A percentile compares a stretch with the other conserved stretches of the same genome.
phyloP scores from a whole-genome alignment of 768 basidiomycete species.

The Psilocybe subaeruginosa region DNA sequence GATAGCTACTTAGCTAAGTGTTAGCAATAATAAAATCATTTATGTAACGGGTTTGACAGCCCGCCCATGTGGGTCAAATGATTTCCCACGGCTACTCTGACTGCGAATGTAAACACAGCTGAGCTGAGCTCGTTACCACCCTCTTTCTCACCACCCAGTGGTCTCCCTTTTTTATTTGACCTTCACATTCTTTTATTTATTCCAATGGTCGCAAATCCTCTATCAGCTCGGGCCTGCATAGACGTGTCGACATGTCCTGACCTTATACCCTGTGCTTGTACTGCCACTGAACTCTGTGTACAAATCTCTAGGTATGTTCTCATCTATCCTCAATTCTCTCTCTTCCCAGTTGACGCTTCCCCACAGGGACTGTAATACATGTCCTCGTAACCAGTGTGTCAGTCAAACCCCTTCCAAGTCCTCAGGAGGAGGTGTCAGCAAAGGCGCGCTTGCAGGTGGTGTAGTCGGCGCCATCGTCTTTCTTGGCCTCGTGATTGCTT shows the following conservation, averaged over 20 bases:
- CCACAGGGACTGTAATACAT: slow-evolving; percentile 65
- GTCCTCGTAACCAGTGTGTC: slow-evolving; percentile 57
- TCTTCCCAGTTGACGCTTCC: slow-evolving; percentile 10
- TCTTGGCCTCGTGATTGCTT: slow-evolving; percentile 50
- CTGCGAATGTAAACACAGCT: slow-evolving; percentile 12
- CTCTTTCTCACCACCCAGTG: slow-evolving; percentile 20
- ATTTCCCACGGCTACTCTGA: slow-evolving; percentile 21
- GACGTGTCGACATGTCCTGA: slow-evolving; percentile 55
- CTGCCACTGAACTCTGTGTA: slow-evolving; percentile 57
- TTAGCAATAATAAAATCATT: not conserved
- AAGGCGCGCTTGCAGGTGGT: slow-evolving; percentile 76
- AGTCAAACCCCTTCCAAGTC: slow-evolving; percentile 22
- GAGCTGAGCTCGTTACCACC: slow-evolving; percentile 18
- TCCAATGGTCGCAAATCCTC: slow-evolving; percentile 40
- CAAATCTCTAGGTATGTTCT: slow-evolving; percentile 58
- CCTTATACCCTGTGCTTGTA: slow-evolving; percentile 58
- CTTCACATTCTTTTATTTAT: slow-evolving; percentile 33
- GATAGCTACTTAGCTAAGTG: not conserved
- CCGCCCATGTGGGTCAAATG: slow-evolving; percentile 1
- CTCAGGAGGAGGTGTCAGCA: slow-evolving; percentile 49
- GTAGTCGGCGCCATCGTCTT: slow-evolving; percentile 67
- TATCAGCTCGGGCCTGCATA: slow-evolving; percentile 39
- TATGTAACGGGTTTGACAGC: not conserved
- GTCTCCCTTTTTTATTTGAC: slow-evolving; percentile 16
- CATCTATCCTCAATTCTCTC: not conserved